Evolutionary conservation across 345 rosid species (phyloP).

Genomic region (Kandelia obovata): DNA sequence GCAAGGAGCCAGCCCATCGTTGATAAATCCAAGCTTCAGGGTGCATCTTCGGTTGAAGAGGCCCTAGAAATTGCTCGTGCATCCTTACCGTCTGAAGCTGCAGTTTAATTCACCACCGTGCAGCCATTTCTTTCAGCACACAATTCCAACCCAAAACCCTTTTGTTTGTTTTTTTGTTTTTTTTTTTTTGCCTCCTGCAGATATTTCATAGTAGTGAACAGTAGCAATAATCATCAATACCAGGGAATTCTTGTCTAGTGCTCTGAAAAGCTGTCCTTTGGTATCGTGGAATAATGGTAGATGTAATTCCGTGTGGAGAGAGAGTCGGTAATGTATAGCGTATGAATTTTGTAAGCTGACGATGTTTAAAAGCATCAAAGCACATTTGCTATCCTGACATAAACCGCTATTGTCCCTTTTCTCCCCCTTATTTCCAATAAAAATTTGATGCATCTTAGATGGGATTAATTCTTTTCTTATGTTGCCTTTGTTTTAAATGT

Average conservation of each 20-base stretch:
- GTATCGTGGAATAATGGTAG: slow-evolving; percentile 6
- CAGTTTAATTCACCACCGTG: slow-evolving; percentile 18
- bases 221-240: slow-evolving; percentile 10
- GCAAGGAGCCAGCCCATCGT: slow-evolving; percentile 78
- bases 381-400: too few species aligned
- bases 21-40: slow-evolving; percentile 66
- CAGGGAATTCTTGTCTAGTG: neutral
- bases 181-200: neutral
- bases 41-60: slow-evolving; percentile 84
- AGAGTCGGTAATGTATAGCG: neutral
- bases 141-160: neutral
- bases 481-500: too few species aligned
- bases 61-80: slow-evolving; percentile 63
- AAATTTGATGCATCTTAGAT: too few species aligned
- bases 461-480: too few species aligned
- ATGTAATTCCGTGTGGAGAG: neutral
- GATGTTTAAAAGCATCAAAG: too few species aligned
- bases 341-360: too few species aligned
- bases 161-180: neutral
- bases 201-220: neutral
- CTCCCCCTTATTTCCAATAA: too few species aligned
- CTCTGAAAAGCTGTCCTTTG: neutral
- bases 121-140: neutral
- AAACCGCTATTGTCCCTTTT: too few species aligned
- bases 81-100: slow-evolving; percentile 35